These are phyloP conservation scores for Lithohypha guttulata DNA, from an alignment of 2,329 filamentous ascomycete genomes.

Conservation along the genomic window DNA sequence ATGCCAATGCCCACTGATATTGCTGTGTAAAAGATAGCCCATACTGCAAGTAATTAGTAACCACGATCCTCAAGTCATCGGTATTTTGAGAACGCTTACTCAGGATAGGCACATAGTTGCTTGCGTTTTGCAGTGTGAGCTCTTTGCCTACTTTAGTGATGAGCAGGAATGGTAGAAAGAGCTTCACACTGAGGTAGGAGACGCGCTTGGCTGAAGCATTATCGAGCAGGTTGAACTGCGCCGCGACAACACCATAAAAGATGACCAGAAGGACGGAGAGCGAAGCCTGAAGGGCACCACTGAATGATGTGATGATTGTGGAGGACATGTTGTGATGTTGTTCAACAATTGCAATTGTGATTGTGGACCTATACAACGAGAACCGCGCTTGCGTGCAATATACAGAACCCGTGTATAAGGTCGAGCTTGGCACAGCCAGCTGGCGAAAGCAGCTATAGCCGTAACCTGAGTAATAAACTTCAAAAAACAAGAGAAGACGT, in stretches of 20 bases:
- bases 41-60: constrained; percentile 29
- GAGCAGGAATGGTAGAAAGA: constrained; percentile 45
- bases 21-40: constrained; percentile 41
- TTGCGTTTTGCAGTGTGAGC: constrained; percentile 36
- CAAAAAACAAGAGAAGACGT: no score
- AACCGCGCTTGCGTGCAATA: no score
- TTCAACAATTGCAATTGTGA: no score
- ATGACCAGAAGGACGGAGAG: constrained; percentile 46
- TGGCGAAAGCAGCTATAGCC: no score
- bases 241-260: constrained; percentile 40
- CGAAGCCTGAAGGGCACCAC: constrained; percentile 45
- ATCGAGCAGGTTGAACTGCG: constrained; percentile 41
- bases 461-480: no score
- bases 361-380: no score
- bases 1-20: constrained; percentile 40
- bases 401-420: no score
- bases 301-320: constrained; percentile 29
- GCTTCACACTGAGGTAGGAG: constrained; percentile 41
- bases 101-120: constrained; percentile 40
- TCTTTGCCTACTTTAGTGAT: constrained; percentile 44
- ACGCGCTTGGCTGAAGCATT: constrained; percentile 41
- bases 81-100: no score
- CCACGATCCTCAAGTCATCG: no score
- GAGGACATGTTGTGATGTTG: constrained; percentile 11
- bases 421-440: no score